phyloP scores from a whole-genome alignment of 805 yeast genomes.

The Suhomyces vadensis region DNA sequence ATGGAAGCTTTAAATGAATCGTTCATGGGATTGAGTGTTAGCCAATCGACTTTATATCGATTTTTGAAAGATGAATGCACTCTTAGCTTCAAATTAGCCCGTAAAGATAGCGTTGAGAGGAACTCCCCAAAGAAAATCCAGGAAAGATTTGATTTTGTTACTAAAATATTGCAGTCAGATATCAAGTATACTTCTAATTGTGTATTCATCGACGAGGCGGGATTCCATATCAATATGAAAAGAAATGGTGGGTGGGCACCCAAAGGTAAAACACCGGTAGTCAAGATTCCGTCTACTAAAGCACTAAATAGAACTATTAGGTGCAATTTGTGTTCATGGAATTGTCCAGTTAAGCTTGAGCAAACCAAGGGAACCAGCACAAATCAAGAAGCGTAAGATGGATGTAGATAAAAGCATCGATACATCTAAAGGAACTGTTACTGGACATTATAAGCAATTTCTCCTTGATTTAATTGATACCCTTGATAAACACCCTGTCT shows the following conservation, averaged over 20 bases:
- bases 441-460: conserved; percentile 15
- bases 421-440: conserved; percentile 10
- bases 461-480: conserved; percentile 11
- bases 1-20: not conserved
- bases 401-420: not conserved
- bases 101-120: not conserved
- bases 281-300: conserved; percentile 10
- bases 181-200: not conserved
- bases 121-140: not conserved
- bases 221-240: conserved; percentile 14
- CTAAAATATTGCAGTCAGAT: not conserved
- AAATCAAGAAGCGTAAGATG: not conserved
- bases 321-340: conserved; percentile 9
- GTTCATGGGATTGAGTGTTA: not conserved
- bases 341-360: conserved; percentile 11
- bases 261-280: conserved; percentile 13
- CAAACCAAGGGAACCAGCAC: conserved; percentile 9
- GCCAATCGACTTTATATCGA: not conserved
- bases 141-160: not conserved
- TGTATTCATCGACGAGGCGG: conserved; percentile 18
- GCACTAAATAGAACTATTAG: conserved; percentile 11
- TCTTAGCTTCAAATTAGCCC: not conserved
- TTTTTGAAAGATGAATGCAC: not conserved
- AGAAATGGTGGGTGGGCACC: conserved; percentile 11
- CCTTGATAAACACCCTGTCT: conserved; percentile 8